These are phyloP conservation scores for Sicyos baderoa DNA, from an alignment of 306 rosid species.

Conservation along the genomic window DNA sequence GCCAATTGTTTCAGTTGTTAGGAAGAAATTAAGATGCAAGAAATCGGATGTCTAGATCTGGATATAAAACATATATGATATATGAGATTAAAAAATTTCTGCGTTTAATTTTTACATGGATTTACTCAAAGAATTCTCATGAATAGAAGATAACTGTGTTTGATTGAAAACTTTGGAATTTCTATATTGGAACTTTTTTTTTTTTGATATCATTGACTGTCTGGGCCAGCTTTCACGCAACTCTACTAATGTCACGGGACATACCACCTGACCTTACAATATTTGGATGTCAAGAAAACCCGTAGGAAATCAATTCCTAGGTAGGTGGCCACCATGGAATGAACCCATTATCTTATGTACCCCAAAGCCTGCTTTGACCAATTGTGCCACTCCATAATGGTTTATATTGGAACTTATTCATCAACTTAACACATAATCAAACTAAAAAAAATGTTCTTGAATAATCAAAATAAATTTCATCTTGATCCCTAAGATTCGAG, in stretches of 20 bases:
- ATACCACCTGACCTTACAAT: too few relatives aligned
- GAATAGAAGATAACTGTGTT: neutral
- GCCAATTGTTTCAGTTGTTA: neutral
- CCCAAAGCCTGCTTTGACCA: too few relatives aligned
- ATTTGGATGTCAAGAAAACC: too few relatives aligned
- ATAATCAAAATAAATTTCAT: neutral
- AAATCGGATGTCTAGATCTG: neutral
- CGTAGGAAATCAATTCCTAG: too few relatives aligned
- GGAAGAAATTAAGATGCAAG: neutral
- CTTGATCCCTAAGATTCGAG: neutral
- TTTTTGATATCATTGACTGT: too few relatives aligned
- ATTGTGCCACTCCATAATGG: too few relatives aligned
- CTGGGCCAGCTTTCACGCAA: too few relatives aligned
- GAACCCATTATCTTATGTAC: too few relatives aligned
- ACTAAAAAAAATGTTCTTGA: neutral
- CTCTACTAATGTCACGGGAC: too few relatives aligned
- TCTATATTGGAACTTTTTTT: constrained; percentile 8
- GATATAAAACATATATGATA: neutral
- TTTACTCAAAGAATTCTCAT: neutral
- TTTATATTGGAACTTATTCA: neutral
- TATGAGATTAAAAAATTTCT: neutral
- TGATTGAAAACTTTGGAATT: neutral
- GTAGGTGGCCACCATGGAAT: too few relatives aligned
- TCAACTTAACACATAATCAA: neutral
- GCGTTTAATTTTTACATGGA: neutral